Conservation (phyloP, 257 asterid species). For the Solanum phureja region DNA sequence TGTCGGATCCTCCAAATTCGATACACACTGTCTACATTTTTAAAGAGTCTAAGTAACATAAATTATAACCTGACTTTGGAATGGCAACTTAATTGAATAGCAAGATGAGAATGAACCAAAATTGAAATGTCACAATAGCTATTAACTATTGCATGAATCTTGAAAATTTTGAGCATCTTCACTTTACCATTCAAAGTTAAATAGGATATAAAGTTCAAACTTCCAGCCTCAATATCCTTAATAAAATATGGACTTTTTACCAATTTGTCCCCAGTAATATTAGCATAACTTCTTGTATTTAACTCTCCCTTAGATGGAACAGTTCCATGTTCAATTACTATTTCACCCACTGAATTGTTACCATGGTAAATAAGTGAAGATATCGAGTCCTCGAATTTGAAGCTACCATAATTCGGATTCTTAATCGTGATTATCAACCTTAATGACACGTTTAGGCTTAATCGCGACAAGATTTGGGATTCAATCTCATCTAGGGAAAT, state of each 20-base stretch:
- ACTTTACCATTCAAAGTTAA: conserved; percentile 13
- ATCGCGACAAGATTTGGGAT: neutral
- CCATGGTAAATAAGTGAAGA: neutral
- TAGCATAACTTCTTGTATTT: conserved; percentile 1
- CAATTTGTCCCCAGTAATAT: conserved; percentile 6
- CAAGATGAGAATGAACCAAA: neutral
- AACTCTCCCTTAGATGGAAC: conserved; percentile 11
- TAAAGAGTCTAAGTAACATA: neutral
- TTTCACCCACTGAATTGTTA: neutral
- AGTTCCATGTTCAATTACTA: conserved; percentile 6
- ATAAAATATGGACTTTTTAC: neutral
- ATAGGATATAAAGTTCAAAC: conserved; percentile 5
- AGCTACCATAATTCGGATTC: conserved; percentile 9
- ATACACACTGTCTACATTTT: fast-evolving
- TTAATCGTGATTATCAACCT: conserved; percentile 7
- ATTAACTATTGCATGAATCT: conserved; percentile 8
- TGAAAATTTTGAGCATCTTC: neutral
- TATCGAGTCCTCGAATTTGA: neutral
- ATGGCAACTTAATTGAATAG: neutral
- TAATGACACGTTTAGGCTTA: conserved; percentile 1
- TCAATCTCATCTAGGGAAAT: conserved; percentile 1
- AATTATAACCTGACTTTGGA: conserved; percentile 2
- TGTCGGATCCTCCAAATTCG: fast-evolving
- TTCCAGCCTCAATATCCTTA: conserved; percentile 4
- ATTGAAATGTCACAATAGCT: conserved; percentile 5